Evolutionary conservation across 768 basidiomycete genomes (phyloP).

Genomic region (Boletus patriciae): DNA sequence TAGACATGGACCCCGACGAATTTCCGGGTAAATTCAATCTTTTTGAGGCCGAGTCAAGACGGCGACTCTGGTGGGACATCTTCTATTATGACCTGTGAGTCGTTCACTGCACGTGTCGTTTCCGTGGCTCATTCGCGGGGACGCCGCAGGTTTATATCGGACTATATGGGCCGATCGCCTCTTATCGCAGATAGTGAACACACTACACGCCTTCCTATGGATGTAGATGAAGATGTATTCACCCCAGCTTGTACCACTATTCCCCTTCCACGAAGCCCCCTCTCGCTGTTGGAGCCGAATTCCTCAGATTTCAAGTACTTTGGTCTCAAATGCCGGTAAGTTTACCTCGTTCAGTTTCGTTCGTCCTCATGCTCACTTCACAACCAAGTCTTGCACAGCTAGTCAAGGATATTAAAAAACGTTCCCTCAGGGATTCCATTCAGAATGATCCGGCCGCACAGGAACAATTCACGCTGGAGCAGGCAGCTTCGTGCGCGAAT

Average conservation of each 20-base stretch:
- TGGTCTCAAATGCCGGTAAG: conserved; percentile 61
- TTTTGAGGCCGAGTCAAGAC: conserved; percentile 52
- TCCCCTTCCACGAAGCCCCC: conserved; percentile 38
- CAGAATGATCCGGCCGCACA: conserved; percentile 28
- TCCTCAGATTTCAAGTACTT: conserved; percentile 47
- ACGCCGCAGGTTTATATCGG: conserved; percentile 60
- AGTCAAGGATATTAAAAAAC: conserved; percentile 59
- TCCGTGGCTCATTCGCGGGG: conserved; percentile 13
- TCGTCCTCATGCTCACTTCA: conserved; percentile 3
- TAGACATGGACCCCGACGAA: conserved; percentile 59
- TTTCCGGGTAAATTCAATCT: conserved; percentile 46
- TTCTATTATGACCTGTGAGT: conserved; percentile 76
- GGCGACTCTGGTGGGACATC: conserved; percentile 77
- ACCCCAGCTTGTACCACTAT: conserved; percentile 45
- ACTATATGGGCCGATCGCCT: conserved; percentile 63
- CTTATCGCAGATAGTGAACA: conserved; percentile 56
- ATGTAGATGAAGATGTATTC: conserved; percentile 57
- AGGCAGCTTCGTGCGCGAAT: conserved; percentile 56
- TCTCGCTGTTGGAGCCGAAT: conserved; percentile 28
- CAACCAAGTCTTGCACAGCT: conserved; percentile 56
- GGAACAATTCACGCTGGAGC: conserved; percentile 53
- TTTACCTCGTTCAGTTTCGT: neutral
- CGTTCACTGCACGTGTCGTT: neutral
- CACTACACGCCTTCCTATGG: conserved; percentile 54
- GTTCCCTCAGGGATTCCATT: conserved; percentile 43